Conservation (phyloP, 2,329 filamentous ascomycete species). For the Trichoderma sp. region DNA sequence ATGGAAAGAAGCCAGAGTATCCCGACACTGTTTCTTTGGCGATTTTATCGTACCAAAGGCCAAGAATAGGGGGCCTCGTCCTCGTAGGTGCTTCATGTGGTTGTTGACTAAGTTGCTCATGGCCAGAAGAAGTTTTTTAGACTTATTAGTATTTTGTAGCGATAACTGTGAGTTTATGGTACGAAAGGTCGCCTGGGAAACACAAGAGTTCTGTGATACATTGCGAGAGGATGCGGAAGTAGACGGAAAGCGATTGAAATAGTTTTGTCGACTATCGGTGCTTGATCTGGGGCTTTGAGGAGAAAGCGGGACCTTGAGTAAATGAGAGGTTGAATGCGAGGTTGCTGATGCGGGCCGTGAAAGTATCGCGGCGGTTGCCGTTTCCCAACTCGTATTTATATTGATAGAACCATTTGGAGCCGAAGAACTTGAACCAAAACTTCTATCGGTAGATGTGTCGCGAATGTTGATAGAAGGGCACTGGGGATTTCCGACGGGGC, state of each 20-base stretch:
- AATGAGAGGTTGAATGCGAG: neutral
- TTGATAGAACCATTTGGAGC: neutral
- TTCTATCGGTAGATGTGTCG: neutral
- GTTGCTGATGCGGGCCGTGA: neutral
- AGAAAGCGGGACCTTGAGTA: neutral
- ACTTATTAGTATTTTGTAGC: neutral
- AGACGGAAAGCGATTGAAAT: neutral
- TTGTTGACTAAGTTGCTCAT: neutral
- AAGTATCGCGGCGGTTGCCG: neutral
- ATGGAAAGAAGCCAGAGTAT: neutral
- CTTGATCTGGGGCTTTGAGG: neutral
- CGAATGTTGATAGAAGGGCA: neutral
- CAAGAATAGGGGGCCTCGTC: neutral
- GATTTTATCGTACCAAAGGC: neutral
- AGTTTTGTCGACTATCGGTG: neutral
- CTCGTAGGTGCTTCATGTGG: neutral
- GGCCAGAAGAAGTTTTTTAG: neutral
- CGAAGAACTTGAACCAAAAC: neutral
- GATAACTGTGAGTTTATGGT: neutral
- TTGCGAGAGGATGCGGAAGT: neutral
- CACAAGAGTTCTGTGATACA: neutral
- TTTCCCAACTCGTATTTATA: neutral
- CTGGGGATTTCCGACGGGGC: neutral
- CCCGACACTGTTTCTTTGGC: neutral
- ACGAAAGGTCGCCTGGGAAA: neutral